Base-by-base conservation (phyloP, 208 protist genomes). In the Lotmaria passim region DNA sequence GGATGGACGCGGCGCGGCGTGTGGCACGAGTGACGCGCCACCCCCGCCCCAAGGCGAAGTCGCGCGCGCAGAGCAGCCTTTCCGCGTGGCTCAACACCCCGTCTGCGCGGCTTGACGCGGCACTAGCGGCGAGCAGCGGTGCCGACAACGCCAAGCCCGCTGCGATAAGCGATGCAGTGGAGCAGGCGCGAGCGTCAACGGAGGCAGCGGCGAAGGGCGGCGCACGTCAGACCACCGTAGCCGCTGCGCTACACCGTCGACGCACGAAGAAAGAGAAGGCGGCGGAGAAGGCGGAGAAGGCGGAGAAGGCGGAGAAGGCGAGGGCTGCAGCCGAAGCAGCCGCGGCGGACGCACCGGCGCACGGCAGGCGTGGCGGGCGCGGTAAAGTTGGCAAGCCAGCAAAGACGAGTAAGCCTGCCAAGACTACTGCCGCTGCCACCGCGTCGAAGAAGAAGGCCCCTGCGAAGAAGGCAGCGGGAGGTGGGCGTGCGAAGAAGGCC, bases 31-130 rank as follows among this genome's bases (percentile, higher is more conserved):
- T 89, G n/a, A 92, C 71, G 12, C 75, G 86, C 12, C 58, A 76
- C 63, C 56, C 48, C 28, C 80, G 80, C 58, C 66, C 7, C n/a
- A 89, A 89, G 43, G 47, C 28, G 0, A 83, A 78, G 64, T 76
- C 86, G 21, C 82, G 80, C 44, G 47, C 71, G 7, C 86, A 90
- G 47, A 76, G 58, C 55, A 83, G 62, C 59, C 78, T 96, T 10
- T 91, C 87, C 0, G 91, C 90, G 28, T 96, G 91, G 89, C 78
- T 96, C 31, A 86, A 78, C 76, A 78, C 81, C 17, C 90, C 90
- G 24, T 66, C 78, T 33, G 73, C 71, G 23, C 67, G 68, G 48
- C 56, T 83, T 44, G 57, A 41, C 60, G 72, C 36, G 24, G 41
- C 46, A 41, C 26, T 23, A 38, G 36, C 53, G 43, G 23, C 46